Base-by-base conservation (phyloP, 2,329 filamentous ascomycete species). In the Talaromyces sp. region DNA sequence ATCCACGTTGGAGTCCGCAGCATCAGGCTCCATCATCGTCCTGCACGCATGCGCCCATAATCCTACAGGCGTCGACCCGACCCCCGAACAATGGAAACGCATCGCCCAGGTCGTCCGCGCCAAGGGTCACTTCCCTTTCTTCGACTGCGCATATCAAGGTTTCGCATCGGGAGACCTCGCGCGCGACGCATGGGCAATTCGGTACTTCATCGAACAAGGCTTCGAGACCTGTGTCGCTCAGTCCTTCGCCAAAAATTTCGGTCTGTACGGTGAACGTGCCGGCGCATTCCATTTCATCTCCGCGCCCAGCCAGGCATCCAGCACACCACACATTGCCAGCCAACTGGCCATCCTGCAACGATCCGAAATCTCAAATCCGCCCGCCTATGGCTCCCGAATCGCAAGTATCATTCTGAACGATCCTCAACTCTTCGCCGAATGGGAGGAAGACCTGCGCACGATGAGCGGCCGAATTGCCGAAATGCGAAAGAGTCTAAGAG, bases 21-120 rank as follows among this genome's bases (percentile, higher is more conserved):
- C 92, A 3, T 84, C 90, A 61, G 88, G 88, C 71, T 94, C 91
- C 76, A 88, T 99, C 77, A 89, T 99, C 77, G 85, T 98, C 52
- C 87, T 98, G 45, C 95, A 98, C 81, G 91, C 93, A 68, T 99
- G 95, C 78, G 95, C 95, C 43, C 95, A 99, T 84, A 99, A 99
- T 83, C 95, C 95, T 41, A 99, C 95, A 1, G 95, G 95, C 66
- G 93, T 99, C 68, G 95, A 99, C 80, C 93, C 93, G 8, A 96
- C 93, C 22, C 84, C 90, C 70, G 92, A 94, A 62, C 95, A 99
- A 82, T 99, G 95, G 95, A 92, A 90, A 78, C 86, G 96, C 81
- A 88, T 99, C 68, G 93, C 94, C 61, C 79, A 84, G 50, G 79
- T 97, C 52, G 88, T 98, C 79, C 86, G 86, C 72, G 79, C 87